These are phyloP conservation scores for Furcasterigmium sp. DNA, from an alignment of 2,329 filamentous ascomycete genomes.

Conservation along the genomic window DNA sequence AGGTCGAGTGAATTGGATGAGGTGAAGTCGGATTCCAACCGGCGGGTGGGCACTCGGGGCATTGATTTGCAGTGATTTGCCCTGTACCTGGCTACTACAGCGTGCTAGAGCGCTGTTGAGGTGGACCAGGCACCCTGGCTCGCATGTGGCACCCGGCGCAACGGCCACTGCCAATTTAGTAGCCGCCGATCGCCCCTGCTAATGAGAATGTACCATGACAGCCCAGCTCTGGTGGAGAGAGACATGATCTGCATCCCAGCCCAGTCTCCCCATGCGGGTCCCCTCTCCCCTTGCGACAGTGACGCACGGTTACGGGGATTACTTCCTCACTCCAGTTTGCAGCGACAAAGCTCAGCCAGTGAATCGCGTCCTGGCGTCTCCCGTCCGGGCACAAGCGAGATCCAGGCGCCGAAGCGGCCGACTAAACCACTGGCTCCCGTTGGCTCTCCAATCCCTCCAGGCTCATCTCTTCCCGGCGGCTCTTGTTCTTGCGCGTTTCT, in stretches of 20 bases:
- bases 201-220: background rate
- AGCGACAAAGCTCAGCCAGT: slow-evolving; percentile 15
- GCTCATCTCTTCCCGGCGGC: slow-evolving; percentile 9
- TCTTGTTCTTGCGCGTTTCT: slow-evolving; percentile 5
- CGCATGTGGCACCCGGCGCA: background rate
- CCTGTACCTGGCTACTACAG: too few relatives aligned
- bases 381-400: slow-evolving; percentile 7
- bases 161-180: background rate
- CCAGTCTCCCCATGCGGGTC: too few relatives aligned
- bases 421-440: slow-evolving; percentile 3
- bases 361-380: slow-evolving; percentile 8
- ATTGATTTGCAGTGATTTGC: too few relatives aligned
- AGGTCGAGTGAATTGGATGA: background rate
- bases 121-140: background rate
- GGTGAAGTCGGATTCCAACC: background rate
- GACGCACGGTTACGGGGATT: slow-evolving; percentile 4
- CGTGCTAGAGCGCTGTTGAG: background rate
- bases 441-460: slow-evolving; percentile 5
- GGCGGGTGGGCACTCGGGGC: background rate
- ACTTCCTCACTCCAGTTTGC: too few relatives aligned
- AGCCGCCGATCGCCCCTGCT: background rate
- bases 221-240: background rate
- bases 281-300: slow-evolving; percentile 4
- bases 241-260: background rate
- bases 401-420: slow-evolving; percentile 8